Evolutionary conservation across 2,329 filamentous ascomycete species (phyloP), one percentile per base, ranked within the genome.

Genomic region (Arthrinium phaeospermum): DNA sequence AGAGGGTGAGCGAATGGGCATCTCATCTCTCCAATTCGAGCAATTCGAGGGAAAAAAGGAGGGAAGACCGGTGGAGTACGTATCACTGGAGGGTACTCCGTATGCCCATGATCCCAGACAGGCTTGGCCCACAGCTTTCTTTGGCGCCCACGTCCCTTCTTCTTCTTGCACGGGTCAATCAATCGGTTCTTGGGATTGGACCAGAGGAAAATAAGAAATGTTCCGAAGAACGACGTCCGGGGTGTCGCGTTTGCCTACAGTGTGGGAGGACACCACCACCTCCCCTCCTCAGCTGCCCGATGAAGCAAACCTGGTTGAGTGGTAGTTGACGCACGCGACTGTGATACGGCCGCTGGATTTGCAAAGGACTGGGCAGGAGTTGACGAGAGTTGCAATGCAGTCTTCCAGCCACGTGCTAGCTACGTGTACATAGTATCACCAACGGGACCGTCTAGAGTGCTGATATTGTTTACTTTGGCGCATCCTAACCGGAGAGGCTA

Each of bases 381-480:
- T 4, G 53, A 10, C 34, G 53, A 34, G 53, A 22, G 30, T 34
- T 61, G 53, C 53, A 37, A 61, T 61, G 53, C 53, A 61, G 30
- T 61, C 53, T 41, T 12, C 19, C 57, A 64, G 57, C 57, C 30
- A 64, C 30, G 41, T 24, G 57, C 34, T 64, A 8, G 57, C 22
- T 37, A 41, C 37, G 37, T 41, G 37, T 41, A 41, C 37, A 41
- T 41, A 64, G 19, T n/a, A 64, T 64, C 30, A 41, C 30, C 53
- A 14, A 64, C 34, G 57, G 57, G 57, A 64, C 19, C 57, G 57
- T 41, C 30, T 64, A 34, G 34, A 8, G 30, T 64, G 34, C 34
- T 64, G n/a, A n/a, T 64, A 34, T n/a, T 64, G 57, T 64, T 64
- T 64, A 64, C 34, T 64, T 64, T 64, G 57, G 57, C 34, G 34